Evolutionary conservation across 208 protist species (phyloP).

Genomic region (Trypanosoma caninum): DNA sequence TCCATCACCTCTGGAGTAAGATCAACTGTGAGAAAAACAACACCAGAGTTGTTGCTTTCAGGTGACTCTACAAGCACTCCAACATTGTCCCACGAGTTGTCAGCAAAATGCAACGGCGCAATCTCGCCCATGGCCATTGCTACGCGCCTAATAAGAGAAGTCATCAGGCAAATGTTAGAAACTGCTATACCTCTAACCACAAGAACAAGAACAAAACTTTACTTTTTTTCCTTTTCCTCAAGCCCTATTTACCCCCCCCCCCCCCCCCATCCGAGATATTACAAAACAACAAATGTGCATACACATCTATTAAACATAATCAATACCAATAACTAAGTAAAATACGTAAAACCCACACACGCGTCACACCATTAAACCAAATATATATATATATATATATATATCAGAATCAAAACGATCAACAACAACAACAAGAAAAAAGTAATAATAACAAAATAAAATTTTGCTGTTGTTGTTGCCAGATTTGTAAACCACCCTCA

Average conservation of each 20-base stretch:
- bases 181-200: not conserved
- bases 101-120: constrained; percentile 84
- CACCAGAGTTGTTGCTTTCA: constrained; percentile 32
- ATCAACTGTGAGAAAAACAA: constrained; percentile 89
- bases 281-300: no score
- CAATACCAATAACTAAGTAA: no score
- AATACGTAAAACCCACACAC: no score
- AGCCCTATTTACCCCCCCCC: no score
- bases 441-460: not conserved
- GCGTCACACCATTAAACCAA: no score
- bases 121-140: constrained; percentile 69
- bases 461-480: no score
- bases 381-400: no score
- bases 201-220: not conserved
- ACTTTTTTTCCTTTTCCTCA: no score
- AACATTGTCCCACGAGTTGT: constrained; percentile 93
- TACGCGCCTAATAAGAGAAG: constrained; percentile 46
- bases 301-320: no score
- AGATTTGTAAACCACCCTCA: no score
- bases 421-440: constrained; percentile 4
- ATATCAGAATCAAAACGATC: no score
- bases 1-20: constrained; percentile 87
- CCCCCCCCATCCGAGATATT: no score
- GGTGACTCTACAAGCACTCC: constrained; percentile 90
- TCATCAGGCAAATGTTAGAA: not conserved